Percentiles rank a stretch among this genome's conserved stretches.
Conservation (phyloP, 1,284 basidiomycete genomes). For the Inonotus obliquus region DNA sequence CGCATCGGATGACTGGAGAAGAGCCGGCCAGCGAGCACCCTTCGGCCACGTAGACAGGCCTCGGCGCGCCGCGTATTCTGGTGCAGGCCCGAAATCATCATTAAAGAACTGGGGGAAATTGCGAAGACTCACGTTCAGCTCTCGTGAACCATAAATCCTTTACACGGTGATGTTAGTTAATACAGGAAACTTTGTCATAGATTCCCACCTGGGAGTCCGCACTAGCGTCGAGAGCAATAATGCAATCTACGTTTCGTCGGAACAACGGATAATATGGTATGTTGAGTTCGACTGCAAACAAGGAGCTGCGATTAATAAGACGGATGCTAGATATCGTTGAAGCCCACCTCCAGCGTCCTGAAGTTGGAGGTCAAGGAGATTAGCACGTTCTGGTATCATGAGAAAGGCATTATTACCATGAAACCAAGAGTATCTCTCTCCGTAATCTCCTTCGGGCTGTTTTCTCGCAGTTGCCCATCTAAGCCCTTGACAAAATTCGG, state of each 20-base stretch:
- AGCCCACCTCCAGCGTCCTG: conserved; percentile 33
- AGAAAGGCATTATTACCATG: conserved; percentile 25
- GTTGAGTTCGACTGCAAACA: conserved; percentile 32
- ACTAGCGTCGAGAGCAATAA: conserved; percentile 38
- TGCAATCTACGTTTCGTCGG: conserved; percentile 35
- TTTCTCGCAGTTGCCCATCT: conserved; percentile 31
- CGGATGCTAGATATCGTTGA: neutral
- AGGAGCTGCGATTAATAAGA: neutral
- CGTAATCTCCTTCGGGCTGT: conserved; percentile 31
- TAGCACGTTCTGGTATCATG: neutral
- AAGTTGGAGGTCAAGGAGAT: neutral
- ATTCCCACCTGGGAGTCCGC: conserved; percentile 34
- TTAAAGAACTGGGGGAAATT: neutral
- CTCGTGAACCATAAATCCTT: conserved; percentile 38
- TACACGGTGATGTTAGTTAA: neutral
- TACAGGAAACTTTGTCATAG: neutral
- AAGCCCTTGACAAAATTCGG: conserved; percentile 39
- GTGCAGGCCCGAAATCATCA: neutral
- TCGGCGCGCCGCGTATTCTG: conserved; percentile 32
- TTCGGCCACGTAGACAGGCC: conserved; percentile 35
- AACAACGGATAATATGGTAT: conserved; percentile 37
- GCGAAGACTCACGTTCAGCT: conserved; percentile 29
- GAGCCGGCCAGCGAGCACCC: conserved; percentile 31
- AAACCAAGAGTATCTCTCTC: conserved; percentile 34
- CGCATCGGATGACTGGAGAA: conserved; percentile 16